Evolutionary conservation across 2,329 filamentous ascomycete genomes (phyloP).

Genomic region (Paracorniculantispora psalliotae): DNA sequence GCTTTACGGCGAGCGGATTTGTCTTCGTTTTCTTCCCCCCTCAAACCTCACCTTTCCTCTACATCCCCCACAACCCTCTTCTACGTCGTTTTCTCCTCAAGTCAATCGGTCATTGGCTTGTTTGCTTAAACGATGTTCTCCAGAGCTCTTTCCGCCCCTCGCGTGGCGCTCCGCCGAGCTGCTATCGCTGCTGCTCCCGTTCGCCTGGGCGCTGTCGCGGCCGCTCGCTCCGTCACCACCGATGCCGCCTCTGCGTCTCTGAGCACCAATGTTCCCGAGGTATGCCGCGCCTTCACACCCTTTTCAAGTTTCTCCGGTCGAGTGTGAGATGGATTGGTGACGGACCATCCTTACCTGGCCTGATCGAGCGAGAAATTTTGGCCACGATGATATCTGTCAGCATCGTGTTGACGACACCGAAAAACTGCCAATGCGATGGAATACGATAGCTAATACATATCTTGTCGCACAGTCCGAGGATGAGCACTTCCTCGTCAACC

Average conservation of each 20-base stretch:
- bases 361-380: neutral
- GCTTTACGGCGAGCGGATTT: constrained; percentile 30
- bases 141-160: constrained; percentile 58
- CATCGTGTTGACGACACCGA: neutral
- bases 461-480: constrained; percentile 68
- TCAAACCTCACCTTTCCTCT: constrained; percentile 25
- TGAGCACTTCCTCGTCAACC: constrained; percentile 83
- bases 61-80: neutral
- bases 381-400: neutral
- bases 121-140: constrained; percentile 57
- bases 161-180: constrained; percentile 54
- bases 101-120: neutral
- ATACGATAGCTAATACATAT: neutral
- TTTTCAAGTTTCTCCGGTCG: neutral
- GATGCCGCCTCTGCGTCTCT: constrained; percentile 89
- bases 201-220: constrained; percentile 27
- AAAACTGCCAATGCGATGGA: neutral
- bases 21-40: constrained; percentile 23
- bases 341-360: neutral
- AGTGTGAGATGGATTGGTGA: neutral
- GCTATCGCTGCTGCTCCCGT: constrained; percentile 40
- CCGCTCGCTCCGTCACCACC: constrained; percentile 80
- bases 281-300: constrained; percentile 23
- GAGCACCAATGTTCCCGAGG: constrained; percentile 62
- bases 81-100: constrained; percentile 7